Percentiles rank a stretch among this genome's conserved stretches.
These are phyloP conservation scores for Fraxinus sp. DNA, from an alignment of 305 asterid genomes.

Conservation along the genomic window DNA sequence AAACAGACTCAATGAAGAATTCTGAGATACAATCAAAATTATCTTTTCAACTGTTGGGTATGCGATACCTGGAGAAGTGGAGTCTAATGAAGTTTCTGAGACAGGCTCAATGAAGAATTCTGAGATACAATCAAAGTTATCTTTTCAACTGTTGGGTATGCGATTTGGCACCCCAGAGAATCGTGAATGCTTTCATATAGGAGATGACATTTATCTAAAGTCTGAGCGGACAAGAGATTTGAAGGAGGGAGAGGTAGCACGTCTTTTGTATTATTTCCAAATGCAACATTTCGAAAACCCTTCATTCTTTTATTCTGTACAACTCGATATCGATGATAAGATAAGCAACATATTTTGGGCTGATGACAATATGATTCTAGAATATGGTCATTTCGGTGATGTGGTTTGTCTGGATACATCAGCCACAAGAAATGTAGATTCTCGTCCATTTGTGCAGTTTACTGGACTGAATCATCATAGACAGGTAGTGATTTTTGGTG, in stretches of 20 bases:
- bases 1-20: conserved; percentile 40
- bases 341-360: conserved; percentile 67
- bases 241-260: conserved; percentile 60
- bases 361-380: conserved; percentile 55
- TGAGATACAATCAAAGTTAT: conserved; percentile 40
- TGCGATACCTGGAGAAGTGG: conserved; percentile 40
- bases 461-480: conserved; percentile 56
- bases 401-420: conserved; percentile 63
- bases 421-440: conserved; percentile 39
- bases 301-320: conserved; percentile 50
- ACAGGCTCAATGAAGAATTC: conserved; percentile 39
- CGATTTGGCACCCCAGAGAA: conserved; percentile 51
- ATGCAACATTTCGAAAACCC: conserved; percentile 60
- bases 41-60: conserved; percentile 49
- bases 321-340: conserved; percentile 55
- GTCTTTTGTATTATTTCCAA: conserved; percentile 48
- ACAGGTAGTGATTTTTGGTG: conserved; percentile 53
- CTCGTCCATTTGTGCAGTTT: conserved; percentile 54
- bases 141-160: conserved; percentile 50
- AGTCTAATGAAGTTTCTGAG: conserved; percentile 42
- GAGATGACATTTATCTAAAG: conserved; percentile 38
- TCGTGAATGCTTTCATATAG: conserved; percentile 38
- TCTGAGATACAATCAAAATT: conserved; percentile 40
- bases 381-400: conserved; percentile 58
- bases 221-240: conserved; percentile 50